Evolutionary conservation across 1,139 yeast species (phyloP).

Genomic region (Pichia sp.): DNA sequence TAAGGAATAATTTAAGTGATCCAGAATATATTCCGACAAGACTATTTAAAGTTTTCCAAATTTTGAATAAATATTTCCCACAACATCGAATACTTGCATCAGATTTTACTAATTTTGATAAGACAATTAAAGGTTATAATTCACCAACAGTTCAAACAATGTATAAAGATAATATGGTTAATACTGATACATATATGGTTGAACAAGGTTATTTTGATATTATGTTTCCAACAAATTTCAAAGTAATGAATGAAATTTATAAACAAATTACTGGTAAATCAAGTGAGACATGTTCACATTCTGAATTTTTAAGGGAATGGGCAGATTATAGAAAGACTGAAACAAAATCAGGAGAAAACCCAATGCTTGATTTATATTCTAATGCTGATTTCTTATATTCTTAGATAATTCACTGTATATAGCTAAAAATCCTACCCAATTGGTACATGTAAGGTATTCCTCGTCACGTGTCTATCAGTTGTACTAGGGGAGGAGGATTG

Average conservation of each 20-base stretch:
- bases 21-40: constrained; percentile 82
- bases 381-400: constrained; percentile 67
- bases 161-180: constrained; percentile 58
- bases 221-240: constrained; percentile 79
- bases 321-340: constrained; percentile 62
- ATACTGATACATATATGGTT: constrained; percentile 68
- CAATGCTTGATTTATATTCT: constrained; percentile 73
- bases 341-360: constrained; percentile 75
- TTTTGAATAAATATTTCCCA: constrained; percentile 62
- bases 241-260: constrained; percentile 54
- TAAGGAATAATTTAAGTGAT: constrained; percentile 60
- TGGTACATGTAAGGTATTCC: background rate
- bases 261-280: constrained; percentile 56
- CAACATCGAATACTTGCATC: constrained; percentile 66
- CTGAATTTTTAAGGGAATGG: constrained; percentile 63
- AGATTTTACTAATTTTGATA: constrained; percentile 64
- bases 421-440: background rate
- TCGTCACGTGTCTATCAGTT: too few species aligned
- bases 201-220: constrained; percentile 82
- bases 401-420: background rate
- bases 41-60: constrained; percentile 56
- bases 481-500: too few species aligned
- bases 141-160: constrained; percentile 84
- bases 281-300: constrained; percentile 50
- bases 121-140: constrained; percentile 56